Conservation (phyloP, 768 basidiomycete species). For the Galerina marginata region DNA sequence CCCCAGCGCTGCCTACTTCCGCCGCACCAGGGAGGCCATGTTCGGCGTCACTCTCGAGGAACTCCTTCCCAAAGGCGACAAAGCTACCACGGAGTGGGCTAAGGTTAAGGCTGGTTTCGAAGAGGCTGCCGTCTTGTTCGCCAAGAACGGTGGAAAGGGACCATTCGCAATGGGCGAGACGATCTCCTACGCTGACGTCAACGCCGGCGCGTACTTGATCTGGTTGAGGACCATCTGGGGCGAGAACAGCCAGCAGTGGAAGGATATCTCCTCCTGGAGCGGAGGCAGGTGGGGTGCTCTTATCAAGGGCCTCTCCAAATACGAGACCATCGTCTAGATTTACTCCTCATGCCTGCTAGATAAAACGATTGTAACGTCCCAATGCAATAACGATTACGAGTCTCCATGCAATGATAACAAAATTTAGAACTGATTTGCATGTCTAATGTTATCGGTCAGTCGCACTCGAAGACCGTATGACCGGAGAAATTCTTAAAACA, state of each 20-base stretch:
- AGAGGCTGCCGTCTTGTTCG: conserved; percentile 21
- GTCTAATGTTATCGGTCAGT: too few relatives aligned
- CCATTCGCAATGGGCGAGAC: conserved; percentile 35
- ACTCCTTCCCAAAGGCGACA: conserved; percentile 18
- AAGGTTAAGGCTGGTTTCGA: conserved; percentile 22
- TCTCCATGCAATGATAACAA: too few relatives aligned
- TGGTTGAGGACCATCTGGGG: conserved; percentile 35
- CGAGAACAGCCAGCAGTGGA: conserved; percentile 40
- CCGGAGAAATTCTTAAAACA: too few relatives aligned
- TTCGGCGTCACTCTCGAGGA: conserved; percentile 21
- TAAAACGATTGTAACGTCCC: too few relatives aligned
- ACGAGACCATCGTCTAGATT: neutral
- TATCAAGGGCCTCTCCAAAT: conserved; percentile 1
- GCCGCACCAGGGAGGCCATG: conserved; percentile 11
- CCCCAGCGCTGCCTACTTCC: conserved; percentile 6
- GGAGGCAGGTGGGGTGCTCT: conserved; percentile 21
- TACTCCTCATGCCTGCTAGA: too few relatives aligned
- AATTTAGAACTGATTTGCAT: too few relatives aligned
- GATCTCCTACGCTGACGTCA: too few relatives aligned
- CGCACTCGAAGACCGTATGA: too few relatives aligned
- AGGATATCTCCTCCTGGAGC: conserved; percentile 24
- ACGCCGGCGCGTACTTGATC: conserved; percentile 15
- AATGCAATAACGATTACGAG: too few relatives aligned
- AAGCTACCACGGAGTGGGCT: conserved; percentile 18
- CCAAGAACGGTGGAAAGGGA: conserved; percentile 21